A percentile compares a stretch with the other conserved stretches of the same genome.
Conservation (phyloP, 2,329 filamentous ascomycete genomes). For the Xylaria sp. region DNA sequence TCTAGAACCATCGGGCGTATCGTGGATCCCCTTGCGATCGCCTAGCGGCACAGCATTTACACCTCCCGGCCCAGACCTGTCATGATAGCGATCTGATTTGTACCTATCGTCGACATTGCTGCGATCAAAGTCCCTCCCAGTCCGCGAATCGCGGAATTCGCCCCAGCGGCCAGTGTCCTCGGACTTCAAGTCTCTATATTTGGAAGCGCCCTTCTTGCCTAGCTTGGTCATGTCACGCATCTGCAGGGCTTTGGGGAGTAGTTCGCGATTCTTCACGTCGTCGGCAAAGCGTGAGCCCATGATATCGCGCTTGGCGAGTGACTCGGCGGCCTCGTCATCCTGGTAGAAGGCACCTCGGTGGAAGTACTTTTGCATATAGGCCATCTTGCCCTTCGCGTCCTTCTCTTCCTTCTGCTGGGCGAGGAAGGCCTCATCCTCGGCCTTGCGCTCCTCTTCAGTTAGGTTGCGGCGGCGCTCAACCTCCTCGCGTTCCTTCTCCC, state of each 20-base stretch:
- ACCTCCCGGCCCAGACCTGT: constrained; percentile 62
- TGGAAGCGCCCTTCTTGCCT: constrained; percentile 89
- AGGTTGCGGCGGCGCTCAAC: constrained; percentile 88
- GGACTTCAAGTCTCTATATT: constrained; percentile 85
- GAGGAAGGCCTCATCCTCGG: constrained; percentile 84
- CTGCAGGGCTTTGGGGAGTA: constrained; percentile 91
- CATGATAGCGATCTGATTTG: constrained; percentile 68
- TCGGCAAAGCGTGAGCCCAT: constrained; percentile 88
- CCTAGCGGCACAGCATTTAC: constrained; percentile 79
- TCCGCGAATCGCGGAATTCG: constrained; percentile 65
- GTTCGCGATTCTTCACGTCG: constrained; percentile 82
- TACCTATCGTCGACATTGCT: constrained; percentile 73
- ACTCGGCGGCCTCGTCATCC: constrained; percentile 79
- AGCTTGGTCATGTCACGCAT: constrained; percentile 93
- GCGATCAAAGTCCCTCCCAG: constrained; percentile 54
- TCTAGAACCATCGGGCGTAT: constrained; percentile 55
- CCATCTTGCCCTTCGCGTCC: constrained; percentile 80
- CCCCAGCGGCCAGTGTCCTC: constrained; percentile 95
- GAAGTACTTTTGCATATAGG: constrained; percentile 94
- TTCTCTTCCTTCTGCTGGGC: constrained; percentile 84
- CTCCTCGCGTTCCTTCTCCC: constrained; percentile 88
- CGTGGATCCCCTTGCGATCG: constrained; percentile 61
- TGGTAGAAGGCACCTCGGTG: constrained; percentile 97
- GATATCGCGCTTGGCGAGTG: constrained; percentile 82
- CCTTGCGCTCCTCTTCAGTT: constrained; percentile 84